These are phyloP conservation scores for Xylariales sp. DNA, from an alignment of 2,329 filamentous ascomycete genomes.

Conservation along the genomic window DNA sequence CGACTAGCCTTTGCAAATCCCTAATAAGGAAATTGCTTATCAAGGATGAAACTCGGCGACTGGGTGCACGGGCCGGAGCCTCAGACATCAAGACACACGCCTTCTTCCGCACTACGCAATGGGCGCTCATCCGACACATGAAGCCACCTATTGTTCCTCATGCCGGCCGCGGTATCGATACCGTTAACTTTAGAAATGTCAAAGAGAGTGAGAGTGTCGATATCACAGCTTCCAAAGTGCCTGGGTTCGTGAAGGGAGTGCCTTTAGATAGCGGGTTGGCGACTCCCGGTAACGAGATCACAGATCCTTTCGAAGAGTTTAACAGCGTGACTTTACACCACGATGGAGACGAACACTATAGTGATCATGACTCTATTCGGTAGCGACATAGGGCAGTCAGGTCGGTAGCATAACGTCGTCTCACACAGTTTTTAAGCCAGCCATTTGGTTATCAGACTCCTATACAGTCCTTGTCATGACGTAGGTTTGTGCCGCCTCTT, in stretches of 20 bases:
- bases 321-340: constrained; percentile 98
- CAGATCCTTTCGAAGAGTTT: constrained; percentile 97
- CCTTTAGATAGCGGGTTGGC: constrained; percentile 86
- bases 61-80: constrained; percentile 93
- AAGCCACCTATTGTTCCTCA: constrained; percentile 97
- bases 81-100: constrained; percentile 96
- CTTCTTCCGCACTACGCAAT: constrained; percentile 96
- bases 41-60: constrained; percentile 94
- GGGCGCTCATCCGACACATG: constrained; percentile 96
- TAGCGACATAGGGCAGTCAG: constrained; percentile 25
- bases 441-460: constrained; percentile 30
- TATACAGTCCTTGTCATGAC: constrained; percentile 13
- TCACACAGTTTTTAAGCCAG: constrained; percentile 7
- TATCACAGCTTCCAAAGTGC: constrained; percentile 68
- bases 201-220: constrained; percentile 98
- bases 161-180: constrained; percentile 89
- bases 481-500: constrained; percentile 16
- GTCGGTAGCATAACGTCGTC: constrained; percentile 8
- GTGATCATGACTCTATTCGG: constrained; percentile 46
- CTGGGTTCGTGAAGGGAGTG: constrained; percentile 76
- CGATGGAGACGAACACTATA: constrained; percentile 81
- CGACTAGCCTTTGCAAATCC: constrained; percentile 87
- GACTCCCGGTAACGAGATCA: constrained; percentile 83
- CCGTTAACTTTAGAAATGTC: constrained; percentile 96
- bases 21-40: constrained; percentile 96